Base-by-base conservation (phyloP, 1,284 basidiomycete species). In the Mixia osmundae region DNA sequence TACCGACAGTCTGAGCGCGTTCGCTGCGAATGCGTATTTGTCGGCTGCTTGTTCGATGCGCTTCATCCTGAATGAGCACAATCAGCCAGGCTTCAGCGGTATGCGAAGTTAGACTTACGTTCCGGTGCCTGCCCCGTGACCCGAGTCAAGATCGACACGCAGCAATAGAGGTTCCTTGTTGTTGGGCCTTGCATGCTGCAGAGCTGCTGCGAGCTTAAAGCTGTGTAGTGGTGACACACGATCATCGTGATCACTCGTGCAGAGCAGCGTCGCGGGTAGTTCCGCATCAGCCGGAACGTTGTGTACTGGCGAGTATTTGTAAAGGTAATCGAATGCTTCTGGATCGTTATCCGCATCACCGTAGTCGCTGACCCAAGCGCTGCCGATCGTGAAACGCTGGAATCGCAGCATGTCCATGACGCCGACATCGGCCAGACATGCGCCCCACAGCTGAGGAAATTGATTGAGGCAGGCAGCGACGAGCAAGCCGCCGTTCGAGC, bases 161-260 rank as follows among this genome's bases (percentile, higher is more conserved):
- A 79, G 60, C 10, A 80, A 59, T 10, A 78, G 57, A 2, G 76
- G 77, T 47, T 77, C 55, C 1, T 45, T 45, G 39, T 51, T 79
- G 28, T 68, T 44, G 1, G 72, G 61, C 3, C 68, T 56, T 2
- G 57, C 56, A 47, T 79, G 57, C 50, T 80, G 77, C 25, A 80
- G 57, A 15, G 68, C 68, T 15, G 76, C 76, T 0, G 71, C 70
- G 36, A 40, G 20, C 55, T 80, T 80, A 64, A 76, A 78, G 5
- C 74, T 74, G 54, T 80, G 77, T 48, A 76, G 58, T 3, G 76
- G 76, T 2, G 77, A 74, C 27, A 50, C 48, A 22, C 77, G 71
- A 49, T 80, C 76, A 47, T 80, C 77, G 50, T 79, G 76, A 52
- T 78, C 77, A 14, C 72, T 76, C 6, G 76, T 79, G 46, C 75